These are phyloP conservation scores for Berberis vulgaris DNA, from an alignment of 164 flowering plant genomes.

Conservation along the genomic window DNA sequence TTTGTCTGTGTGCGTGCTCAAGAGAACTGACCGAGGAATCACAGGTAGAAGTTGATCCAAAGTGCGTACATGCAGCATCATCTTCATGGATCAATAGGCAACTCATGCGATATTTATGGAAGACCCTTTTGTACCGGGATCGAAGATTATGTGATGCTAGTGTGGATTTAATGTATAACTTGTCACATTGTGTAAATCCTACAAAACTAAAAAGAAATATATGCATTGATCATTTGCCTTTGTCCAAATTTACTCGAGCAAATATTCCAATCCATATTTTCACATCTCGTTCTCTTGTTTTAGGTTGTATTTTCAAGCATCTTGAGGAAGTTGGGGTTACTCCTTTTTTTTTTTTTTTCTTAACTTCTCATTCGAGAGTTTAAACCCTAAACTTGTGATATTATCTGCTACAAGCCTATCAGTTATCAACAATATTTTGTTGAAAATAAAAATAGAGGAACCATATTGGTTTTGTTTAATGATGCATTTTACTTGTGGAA, in stretches of 20 bases:
- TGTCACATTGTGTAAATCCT: constrained; percentile 11
- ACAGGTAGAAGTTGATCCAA: constrained; percentile 7
- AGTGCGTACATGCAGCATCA: not conserved
- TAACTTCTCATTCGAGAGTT: not conserved
- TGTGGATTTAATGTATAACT: constrained; percentile 11
- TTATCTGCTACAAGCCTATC: not conserved
- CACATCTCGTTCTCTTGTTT: not conserved
- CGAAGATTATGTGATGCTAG: constrained; percentile 2
- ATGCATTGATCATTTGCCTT: not conserved
- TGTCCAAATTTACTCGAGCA: not conserved
- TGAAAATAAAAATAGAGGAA: too few species aligned
- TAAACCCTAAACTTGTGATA: not conserved
- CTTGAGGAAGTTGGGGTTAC: not conserved
- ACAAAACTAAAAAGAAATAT: constrained; percentile 10
- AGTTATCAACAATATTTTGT: too few species aligned
- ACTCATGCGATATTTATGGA: not conserved
- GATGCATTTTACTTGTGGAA: too few species aligned
- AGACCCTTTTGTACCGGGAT: not conserved
- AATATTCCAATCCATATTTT: too few species aligned
- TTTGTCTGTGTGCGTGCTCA: not conserved
- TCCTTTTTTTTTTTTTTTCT: not conserved
- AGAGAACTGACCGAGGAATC: constrained; percentile 5
- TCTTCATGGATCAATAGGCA: constrained; percentile 3
- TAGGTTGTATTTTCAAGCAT: not conserved
- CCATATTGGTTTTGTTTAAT: too few species aligned